Conservation (phyloP, 306 rosid genomes). For the Quercus mongolica region DNA sequence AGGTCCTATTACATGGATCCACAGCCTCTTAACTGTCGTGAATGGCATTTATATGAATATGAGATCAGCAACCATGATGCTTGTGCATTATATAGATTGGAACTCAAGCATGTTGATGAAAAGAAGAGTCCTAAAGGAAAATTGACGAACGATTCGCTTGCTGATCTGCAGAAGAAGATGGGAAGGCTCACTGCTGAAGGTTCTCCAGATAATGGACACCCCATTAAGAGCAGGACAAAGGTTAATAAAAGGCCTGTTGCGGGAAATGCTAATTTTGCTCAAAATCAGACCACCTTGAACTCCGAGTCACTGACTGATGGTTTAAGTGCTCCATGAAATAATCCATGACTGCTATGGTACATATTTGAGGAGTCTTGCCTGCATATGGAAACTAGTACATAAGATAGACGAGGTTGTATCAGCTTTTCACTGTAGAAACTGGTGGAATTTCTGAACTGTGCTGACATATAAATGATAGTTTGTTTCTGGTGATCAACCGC, state of each 20-base stretch:
- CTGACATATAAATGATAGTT: not conserved
- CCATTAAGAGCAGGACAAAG: slow-evolving; percentile 45
- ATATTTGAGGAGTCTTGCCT: not conserved
- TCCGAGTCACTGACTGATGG: not conserved
- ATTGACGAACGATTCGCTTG: slow-evolving; percentile 65
- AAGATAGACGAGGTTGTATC: not conserved
- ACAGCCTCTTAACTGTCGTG: slow-evolving; percentile 67
- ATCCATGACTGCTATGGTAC: not conserved
- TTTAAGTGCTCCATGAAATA: not conserved
- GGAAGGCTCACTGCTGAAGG: slow-evolving; percentile 80
- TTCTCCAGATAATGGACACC: slow-evolving; percentile 43
- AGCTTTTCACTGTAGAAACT: not conserved
- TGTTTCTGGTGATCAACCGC: not conserved
- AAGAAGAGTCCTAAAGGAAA: slow-evolving; percentile 78
- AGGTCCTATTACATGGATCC: slow-evolving; percentile 99
- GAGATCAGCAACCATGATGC: slow-evolving; percentile 69
- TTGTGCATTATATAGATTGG: slow-evolving; percentile 83
- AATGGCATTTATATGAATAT: slow-evolving; percentile 95
- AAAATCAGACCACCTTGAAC: slow-evolving; percentile 18
- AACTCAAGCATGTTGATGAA: slow-evolving; percentile 77
- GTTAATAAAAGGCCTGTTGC: slow-evolving; percentile 31
- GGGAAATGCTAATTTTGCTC: slow-evolving; percentile 41
- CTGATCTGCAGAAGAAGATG: slow-evolving; percentile 92
- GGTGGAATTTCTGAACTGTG: not conserved
- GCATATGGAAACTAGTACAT: not conserved